Percentiles rank a stretch among this genome's conserved stretches.
phyloP scores from a whole-genome alignment of 164 flowering plant species.

The Protea cynaroides region DNA sequence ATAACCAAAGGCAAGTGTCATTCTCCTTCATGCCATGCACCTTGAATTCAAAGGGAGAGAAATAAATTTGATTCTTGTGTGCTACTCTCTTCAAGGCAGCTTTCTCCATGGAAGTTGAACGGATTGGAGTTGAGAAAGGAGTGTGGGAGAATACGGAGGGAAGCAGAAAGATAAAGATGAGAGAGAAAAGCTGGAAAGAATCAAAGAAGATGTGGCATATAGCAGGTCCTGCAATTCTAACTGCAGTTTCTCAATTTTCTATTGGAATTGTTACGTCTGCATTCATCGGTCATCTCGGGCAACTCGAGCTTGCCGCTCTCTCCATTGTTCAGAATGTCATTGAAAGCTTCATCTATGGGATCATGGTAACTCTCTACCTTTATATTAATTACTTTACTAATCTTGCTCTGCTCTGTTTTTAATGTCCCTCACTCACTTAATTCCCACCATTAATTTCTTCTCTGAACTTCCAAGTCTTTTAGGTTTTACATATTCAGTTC shows the following conservation, averaged over 20 bases:
- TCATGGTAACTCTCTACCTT: constrained; percentile 34
- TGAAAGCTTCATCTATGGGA: constrained; percentile 38
- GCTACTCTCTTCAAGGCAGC: background rate
- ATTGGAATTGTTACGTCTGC: constrained; percentile 34
- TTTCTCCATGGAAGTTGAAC: constrained; percentile 1
- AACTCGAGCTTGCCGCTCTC: constrained; percentile 40
- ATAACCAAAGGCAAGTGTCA: too few relatives aligned
- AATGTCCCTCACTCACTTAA: too few relatives aligned
- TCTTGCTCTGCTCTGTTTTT: too few relatives aligned
- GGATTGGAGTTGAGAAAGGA: background rate
- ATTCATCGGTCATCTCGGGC: constrained; percentile 45
- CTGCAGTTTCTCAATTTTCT: constrained; percentile 34
- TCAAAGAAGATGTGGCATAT: constrained; percentile 47
- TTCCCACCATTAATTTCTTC: too few relatives aligned
- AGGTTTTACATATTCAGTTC: too few relatives aligned
- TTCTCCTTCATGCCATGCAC: too few relatives aligned
- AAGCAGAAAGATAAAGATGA: background rate
- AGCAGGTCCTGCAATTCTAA: constrained; percentile 41
- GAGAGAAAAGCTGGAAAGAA: constrained; percentile 27
- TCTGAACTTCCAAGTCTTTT: too few relatives aligned
- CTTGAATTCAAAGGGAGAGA: too few relatives aligned
- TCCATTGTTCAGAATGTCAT: constrained; percentile 37
- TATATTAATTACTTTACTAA: too few relatives aligned
- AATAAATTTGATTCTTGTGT: too few relatives aligned
- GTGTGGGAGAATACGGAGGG: background rate